A percentile compares a stretch with the other conserved stretches of the same genome.
Conservation (phyloP, 768 basidiomycete species). For the Guyanaporus albipodus region DNA sequence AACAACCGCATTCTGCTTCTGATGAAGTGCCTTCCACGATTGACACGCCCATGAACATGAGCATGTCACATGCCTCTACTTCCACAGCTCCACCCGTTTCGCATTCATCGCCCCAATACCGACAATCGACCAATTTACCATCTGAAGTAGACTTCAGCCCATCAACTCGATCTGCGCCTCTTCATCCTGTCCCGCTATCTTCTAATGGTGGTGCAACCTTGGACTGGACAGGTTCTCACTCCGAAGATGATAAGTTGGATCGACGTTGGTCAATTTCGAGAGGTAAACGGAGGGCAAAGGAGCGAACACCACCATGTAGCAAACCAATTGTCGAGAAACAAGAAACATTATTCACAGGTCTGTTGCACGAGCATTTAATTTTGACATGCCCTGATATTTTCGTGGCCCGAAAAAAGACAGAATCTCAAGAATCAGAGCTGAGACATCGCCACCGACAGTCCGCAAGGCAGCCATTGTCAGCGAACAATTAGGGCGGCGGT, state of each 20-base stretch:
- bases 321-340: slow-evolving; percentile 53
- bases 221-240: slow-evolving; percentile 63
- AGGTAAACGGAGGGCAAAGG: slow-evolving; percentile 55
- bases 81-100: slow-evolving; percentile 18
- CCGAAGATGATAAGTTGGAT: slow-evolving; percentile 56
- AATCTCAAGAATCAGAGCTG: slow-evolving; percentile 48
- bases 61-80: slow-evolving; percentile 31
- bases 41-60: slow-evolving; percentile 26
- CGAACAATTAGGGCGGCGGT: slow-evolving; percentile 64
- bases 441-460: slow-evolving; percentile 48
- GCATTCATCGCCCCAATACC: slow-evolving; percentile 20
- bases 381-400: background rate
- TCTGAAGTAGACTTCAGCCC: slow-evolving; percentile 71
- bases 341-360: slow-evolving; percentile 55
- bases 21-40: slow-evolving; percentile 23
- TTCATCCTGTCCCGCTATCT: slow-evolving; percentile 68
- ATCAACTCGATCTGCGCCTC: slow-evolving; percentile 43
- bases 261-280: slow-evolving; percentile 57
- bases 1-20: slow-evolving; percentile 18
- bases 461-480: slow-evolving; percentile 62
- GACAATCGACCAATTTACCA: slow-evolving; percentile 15
- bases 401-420: slow-evolving; percentile 49
- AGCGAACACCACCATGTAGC: slow-evolving; percentile 40
- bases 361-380: slow-evolving; percentile 8
- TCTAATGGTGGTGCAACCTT: slow-evolving; percentile 65